Base-by-base conservation (phyloP, 495 filamentous ascomycete species). In the Delitschia confertaspora region DNA sequence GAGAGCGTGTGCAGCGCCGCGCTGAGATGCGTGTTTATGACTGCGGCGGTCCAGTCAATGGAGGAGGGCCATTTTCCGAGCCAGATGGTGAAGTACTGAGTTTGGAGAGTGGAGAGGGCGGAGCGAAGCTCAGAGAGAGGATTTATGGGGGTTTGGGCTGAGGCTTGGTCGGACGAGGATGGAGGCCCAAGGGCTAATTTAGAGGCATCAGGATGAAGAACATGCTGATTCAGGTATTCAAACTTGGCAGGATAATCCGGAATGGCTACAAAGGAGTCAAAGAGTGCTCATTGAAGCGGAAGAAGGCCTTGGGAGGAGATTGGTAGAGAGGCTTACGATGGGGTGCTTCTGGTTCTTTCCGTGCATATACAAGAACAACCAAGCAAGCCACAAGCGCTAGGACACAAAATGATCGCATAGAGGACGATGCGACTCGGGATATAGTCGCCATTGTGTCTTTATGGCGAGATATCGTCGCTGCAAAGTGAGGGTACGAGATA, bases 1-100 rank as follows among this genome's bases (percentile, higher is more conserved):
- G 44, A 94, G 64, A 13, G 80, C 74, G 11, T 41, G 31, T 68
- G 66, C 2, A 89, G 69, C 0, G 79, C 69, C 13, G 76, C 81
- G 0, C 82, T 80, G 36, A 95, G 63, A 38, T 91, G 78, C 0
- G 89, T 93, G 24, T 80, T 79, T 58, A 89, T 66, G 3, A 95
- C 85, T 1, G 91, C 89, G 4, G 81, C 79, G 1, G 89, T 96
- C 89, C 89, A 96, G 69, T 96, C 91, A 48, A 94, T 95, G 11
- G 82, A 73, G 7, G 66, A 67, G 7, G 91, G 86, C 87, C 88
- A 96, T 11, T 74, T 87, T 18, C 87, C 88, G 10, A 80, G 59
- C 73, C 82, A 82, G 20, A 80, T 60, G 38, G 78, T 68, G 60
- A 93, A 96, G 62, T 82, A 94, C 11, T 70, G 60, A 20, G 72